Evolutionary conservation across 2,329 filamentous ascomycete genomes (phyloP).

Genomic region (Periconia sp.): DNA sequence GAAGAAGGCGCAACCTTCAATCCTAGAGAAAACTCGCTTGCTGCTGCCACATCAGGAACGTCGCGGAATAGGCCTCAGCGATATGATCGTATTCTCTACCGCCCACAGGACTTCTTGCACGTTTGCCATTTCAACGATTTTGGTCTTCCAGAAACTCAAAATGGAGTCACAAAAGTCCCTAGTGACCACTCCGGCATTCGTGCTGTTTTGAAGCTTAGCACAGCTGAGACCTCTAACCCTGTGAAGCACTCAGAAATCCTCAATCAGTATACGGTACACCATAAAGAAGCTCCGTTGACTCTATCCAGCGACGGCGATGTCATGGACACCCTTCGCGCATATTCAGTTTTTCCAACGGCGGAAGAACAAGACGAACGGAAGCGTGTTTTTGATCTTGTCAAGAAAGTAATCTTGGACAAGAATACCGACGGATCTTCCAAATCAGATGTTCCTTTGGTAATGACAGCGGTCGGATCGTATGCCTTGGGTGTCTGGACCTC

Average conservation of each 20-base stretch:
- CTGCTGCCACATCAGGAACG: conserved; percentile 54
- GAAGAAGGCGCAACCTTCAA: conserved; percentile 69
- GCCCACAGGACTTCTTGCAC: conserved; percentile 43
- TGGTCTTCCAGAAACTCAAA: conserved; percentile 46
- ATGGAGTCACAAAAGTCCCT: conserved; percentile 20
- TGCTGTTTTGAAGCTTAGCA: conserved; percentile 36
- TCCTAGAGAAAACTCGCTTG: conserved; percentile 58
- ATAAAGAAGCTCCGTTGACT: conserved; percentile 10
- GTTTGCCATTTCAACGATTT: conserved; percentile 60
- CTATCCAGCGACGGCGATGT: conserved; percentile 15
- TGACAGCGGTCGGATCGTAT: conserved; percentile 68
- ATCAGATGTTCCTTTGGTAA: conserved; percentile 46
- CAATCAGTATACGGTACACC: conserved; percentile 10
- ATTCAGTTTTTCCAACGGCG: conserved; percentile 50
- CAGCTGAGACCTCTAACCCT: neutral
- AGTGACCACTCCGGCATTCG: conserved; percentile 60
- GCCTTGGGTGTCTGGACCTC: conserved; percentile 63
- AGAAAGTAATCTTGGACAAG: conserved; percentile 45
- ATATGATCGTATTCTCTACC: conserved; percentile 65
- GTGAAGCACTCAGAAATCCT: conserved; percentile 4
- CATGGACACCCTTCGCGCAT: conserved; percentile 12
- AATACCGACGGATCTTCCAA: conserved; percentile 9
- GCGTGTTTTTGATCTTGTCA: conserved; percentile 51
- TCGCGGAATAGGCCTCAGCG: conserved; percentile 64
- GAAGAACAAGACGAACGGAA: conserved; percentile 48